These are phyloP conservation scores for Hibiscus mutabilis DNA, from an alignment of 345 rosid species.

Conservation along the genomic window DNA sequence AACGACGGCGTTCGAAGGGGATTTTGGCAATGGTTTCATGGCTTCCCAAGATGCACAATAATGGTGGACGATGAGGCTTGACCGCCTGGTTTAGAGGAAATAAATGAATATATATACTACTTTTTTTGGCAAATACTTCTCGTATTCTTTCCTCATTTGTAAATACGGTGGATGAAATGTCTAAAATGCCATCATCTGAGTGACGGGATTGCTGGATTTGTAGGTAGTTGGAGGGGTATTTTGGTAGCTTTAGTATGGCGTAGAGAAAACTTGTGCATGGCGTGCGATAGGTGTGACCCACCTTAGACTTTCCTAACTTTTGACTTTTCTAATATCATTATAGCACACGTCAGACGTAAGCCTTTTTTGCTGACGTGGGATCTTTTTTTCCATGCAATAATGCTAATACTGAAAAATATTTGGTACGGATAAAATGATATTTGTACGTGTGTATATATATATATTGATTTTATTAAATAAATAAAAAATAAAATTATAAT, in stretches of 20 bases:
- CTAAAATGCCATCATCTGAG: background rate
- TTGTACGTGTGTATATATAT: no score
- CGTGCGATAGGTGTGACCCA: background rate
- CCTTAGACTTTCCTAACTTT: background rate
- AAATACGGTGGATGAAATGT: background rate
- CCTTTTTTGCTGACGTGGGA: background rate
- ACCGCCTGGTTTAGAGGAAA: background rate
- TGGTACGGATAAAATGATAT: no score
- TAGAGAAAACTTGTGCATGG: background rate
- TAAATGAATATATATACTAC: no score
- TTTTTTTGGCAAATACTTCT: no score
- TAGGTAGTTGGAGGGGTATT: background rate
- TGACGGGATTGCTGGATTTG: background rate
- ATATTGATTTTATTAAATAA: no score
- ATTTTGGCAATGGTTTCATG: background rate
- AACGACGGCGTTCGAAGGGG: slow-evolving; percentile 16
- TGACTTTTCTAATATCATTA: background rate
- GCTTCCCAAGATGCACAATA: background rate
- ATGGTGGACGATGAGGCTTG: background rate
- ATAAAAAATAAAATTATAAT: no score
- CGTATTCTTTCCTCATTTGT: no score
- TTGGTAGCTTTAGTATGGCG: background rate
- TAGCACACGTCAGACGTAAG: background rate
- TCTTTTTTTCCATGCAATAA: no score
- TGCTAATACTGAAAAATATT: no score